Base-by-base conservation (phyloP, 2,329 filamentous ascomycete species). In the Ceratocystis lukuohia region DNA sequence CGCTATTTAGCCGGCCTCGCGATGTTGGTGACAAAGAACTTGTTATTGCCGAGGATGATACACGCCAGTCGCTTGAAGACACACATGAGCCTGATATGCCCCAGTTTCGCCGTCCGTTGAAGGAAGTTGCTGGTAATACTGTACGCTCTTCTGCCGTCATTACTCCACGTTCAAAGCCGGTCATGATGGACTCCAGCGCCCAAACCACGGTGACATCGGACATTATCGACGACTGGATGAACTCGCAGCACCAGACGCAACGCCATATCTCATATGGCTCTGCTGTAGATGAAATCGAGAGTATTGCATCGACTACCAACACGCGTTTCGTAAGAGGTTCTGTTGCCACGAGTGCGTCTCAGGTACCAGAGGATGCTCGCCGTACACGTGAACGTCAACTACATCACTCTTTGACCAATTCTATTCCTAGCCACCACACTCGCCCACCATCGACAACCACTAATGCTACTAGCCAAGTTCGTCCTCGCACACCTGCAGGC, bases 131-230 rank as follows among this genome's bases (percentile, higher is more conserved):
- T n/a, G 77, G 77, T 65, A 88, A 88, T 71, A 75, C 79, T 67
- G 71, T 74, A 64, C 77, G 76, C 22, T 71, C 76, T 28, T 62
- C 70, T 5, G 78, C 77, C 67, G 81, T 78, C 71, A 71, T 69
- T 25, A 61, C 45, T 33, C 33, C 44, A 10, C 12, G 28, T 8
- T 17, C 25, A 20, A 56, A 33, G 28, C 37, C 44, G 17, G n/a
- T 44, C 1, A 69, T 66, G 66, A 62, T 67, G 12, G 69, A 69
- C 59, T 68, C 66, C 70, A 84, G 86, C 65, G 88, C 88, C 15
- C 93, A 96, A 76, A 96, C 92, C 28, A 81, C 87, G 48, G 79
- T 96, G 37, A 95, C 91, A n/a, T 84, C 89, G 0, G 84, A 88
- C 62, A 86, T 88, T 66, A 90, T 96, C 69, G 91, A 96, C 70